phyloP scores from a whole-genome alignment of 2,329 filamentous ascomycete species.

The Dryadomyces quercivorus region DNA sequence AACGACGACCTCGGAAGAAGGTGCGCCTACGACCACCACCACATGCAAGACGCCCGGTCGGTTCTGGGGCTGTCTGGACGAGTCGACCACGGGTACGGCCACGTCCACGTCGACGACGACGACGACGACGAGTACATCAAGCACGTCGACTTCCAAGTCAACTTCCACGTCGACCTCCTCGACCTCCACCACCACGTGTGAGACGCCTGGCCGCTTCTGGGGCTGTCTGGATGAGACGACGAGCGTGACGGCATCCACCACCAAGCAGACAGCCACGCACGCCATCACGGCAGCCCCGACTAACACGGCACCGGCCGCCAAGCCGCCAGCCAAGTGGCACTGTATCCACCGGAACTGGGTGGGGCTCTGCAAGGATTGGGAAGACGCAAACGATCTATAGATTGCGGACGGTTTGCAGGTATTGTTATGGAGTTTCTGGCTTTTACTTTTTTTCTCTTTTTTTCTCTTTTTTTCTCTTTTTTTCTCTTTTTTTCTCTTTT shows the following conservation, averaged over 20 bases:
- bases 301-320: constrained; percentile 2
- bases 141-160: constrained; percentile 12
- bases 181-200: constrained; percentile 12
- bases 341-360: constrained; percentile 28
- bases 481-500: background rate
- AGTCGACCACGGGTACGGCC: constrained; percentile 29
- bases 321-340: constrained; percentile 13
- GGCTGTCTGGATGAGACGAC: constrained; percentile 11
- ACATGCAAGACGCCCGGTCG: constrained; percentile 11
- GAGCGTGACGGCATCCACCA: constrained; percentile 11
- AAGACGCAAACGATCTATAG: constrained; percentile 5
- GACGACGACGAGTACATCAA: background rate
- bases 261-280: background rate
- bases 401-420: background rate
- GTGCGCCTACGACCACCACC: constrained; percentile 8
- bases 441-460: background rate
- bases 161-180: background rate
- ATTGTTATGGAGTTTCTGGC: background rate
- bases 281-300: constrained; percentile 6
- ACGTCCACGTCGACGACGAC: constrained; percentile 1
- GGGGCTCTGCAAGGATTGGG: constrained; percentile 28
- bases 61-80: constrained; percentile 14
- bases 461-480: background rate
- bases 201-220: constrained; percentile 14
- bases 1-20: background rate